Base-by-base conservation (phyloP, 208 protist genomes). In the Wallacemonas sp. region DNA sequence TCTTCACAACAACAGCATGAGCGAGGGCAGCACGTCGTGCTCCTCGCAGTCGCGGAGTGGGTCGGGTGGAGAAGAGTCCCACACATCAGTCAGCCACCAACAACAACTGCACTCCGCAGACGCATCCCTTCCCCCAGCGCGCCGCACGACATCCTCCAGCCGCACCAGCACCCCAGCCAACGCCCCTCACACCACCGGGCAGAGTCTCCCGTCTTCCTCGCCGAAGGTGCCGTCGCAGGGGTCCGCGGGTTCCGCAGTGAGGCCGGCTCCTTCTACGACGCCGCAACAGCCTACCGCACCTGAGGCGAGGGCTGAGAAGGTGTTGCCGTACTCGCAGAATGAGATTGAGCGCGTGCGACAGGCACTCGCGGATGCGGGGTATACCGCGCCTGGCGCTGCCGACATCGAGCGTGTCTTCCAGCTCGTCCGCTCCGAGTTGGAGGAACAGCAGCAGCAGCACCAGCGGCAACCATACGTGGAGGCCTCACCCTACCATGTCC, bases 321-420 rank as follows among this genome's bases (percentile, higher is more conserved):
- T 4, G 2, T n/a, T 61, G 30, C 46, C 22, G 0, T 70, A 82
- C 70, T 67, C 53, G 11, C 68, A 64, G 8, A 54, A 62, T 4
- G 70, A 85, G 38, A 61, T 86, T 8, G 56, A 66, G n/a, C 62
- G 78, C 8, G 87, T 81, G 30, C 59, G 72, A 2, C 68, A 77
- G 17, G 75, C 76, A 24, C 70, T 90, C 27, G 70, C 69, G 1
- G 68, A 64, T 1, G 63, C 72, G 2, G 87, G 84, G 11, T 90
- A 90, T 61, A 72, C 77, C 1, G 72, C 86, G 68, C 79, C 81
- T 19, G 79, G 81, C 27, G 46, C 55, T n/a, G 54, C 66, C 9
- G 87, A 89, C 53, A 80, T 93, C 38, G 76, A 77, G 27, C 62
- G 77, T 26, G 84, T 88, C 21, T 70, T 90, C n/a, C 70, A 75